Conservation (phyloP, 1,139 yeast species). For the Geotrichum candidum region DNA sequence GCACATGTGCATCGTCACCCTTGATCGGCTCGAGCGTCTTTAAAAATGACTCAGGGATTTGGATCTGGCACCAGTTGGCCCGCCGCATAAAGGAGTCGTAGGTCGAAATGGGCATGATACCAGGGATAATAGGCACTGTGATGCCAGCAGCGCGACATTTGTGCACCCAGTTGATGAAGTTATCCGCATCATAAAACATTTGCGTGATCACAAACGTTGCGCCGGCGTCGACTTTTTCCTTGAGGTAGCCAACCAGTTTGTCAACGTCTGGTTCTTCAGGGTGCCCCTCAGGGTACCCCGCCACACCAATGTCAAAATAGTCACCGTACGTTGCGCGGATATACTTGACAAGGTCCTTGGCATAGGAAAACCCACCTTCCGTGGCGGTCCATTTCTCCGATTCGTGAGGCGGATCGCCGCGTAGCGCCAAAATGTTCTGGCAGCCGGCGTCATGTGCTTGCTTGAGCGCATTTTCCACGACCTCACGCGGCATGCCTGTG, state of each 20-base stretch:
- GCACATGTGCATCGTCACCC: constrained; percentile 83
- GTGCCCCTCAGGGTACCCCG: constrained; percentile 98
- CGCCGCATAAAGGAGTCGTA: constrained; percentile 88
- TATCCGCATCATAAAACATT: constrained; percentile 74
- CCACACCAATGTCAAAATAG: constrained; percentile 82
- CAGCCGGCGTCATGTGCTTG: constrained; percentile 90
- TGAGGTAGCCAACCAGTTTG: constrained; percentile 56
- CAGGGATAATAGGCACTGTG: constrained; percentile 85
- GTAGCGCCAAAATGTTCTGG: constrained; percentile 84
- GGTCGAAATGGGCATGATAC: constrained; percentile 96
- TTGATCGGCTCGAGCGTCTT: constrained; percentile 72
- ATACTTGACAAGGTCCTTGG: constrained; percentile 74
- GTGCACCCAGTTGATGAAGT: constrained; percentile 75
- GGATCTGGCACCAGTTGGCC: constrained; percentile 87
- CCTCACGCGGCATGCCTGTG: constrained; percentile 81
- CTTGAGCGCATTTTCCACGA: constrained; percentile 78
- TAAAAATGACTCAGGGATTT: constrained; percentile 68
- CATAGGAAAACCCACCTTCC: constrained; percentile 67
- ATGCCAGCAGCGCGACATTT: constrained; percentile 70
- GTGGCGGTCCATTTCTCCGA: constrained; percentile 40
- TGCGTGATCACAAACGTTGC: constrained; percentile 93
- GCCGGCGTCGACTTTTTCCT: constrained; percentile 86
- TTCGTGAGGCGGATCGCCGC: constrained; percentile 85
- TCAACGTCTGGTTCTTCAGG: constrained; percentile 68
- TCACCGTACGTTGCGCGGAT: constrained; percentile 65